Base-by-base conservation (phyloP, 2,329 filamentous ascomycete species). In the Teratosphaeria gauchensis region DNA sequence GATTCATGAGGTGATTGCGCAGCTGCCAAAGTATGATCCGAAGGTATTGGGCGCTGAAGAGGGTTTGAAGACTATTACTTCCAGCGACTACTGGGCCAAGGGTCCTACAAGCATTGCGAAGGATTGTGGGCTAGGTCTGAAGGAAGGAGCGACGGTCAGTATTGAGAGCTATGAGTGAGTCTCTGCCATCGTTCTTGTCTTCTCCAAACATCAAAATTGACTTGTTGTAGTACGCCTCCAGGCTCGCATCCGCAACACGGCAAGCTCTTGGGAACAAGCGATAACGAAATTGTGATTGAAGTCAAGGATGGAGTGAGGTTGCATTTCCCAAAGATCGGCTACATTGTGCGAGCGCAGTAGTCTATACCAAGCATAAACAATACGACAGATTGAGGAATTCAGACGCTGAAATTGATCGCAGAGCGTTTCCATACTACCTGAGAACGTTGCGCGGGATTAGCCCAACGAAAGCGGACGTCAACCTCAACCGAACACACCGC, bases 281-380 rank as follows among this genome's bases (percentile, higher is more conserved):
- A 56, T 24, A 57, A 67, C 35, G 67, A 70, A 57, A 55, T 66
- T 30, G 65, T 70, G 48, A 56, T 72, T 24, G 67, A 69, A 53
- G 55, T 69, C 35, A 68, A 66, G 35, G 63, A 66, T 61, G 67
- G 67, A 11, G 56, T 72, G 24, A 61, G 64, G 0, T 51, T 75
- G 32, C 74, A 76, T 56, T 76, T 75, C 58, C 74, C 75, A 0
- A 65, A 71, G 4, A 72, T 73, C 60, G 74, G 74, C 28, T 75
- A 74, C 60, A 65, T 69, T 46, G 62, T 70, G 9, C 60, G 64
- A 24, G 14, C 42, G 51, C 60, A 61, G 54, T 58, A 59, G 16
- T 24, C 12, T 42, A 42, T 42, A 42, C n/a, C 35, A 42, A 5
- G 12, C 3, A 16, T 42, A 42, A 28, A 28, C n/a, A 5, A 42